These are phyloP conservation scores for Alternaria sp. DNA, from an alignment of 2,329 filamentous ascomycete species.

Conservation along the genomic window DNA sequence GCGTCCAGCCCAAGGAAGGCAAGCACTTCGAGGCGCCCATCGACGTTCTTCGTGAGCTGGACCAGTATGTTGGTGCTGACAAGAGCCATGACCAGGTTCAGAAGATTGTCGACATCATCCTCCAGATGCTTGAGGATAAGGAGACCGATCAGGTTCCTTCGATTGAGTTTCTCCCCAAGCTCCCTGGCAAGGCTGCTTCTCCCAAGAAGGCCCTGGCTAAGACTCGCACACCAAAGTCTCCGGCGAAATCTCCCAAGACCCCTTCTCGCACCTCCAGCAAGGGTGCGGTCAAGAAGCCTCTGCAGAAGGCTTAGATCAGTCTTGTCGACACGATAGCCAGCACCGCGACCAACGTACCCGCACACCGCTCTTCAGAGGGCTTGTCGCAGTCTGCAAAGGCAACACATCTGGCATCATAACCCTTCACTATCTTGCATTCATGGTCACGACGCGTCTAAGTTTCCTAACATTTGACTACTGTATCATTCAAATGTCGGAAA, in stretches of 20 bases:
- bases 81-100: constrained; percentile 33
- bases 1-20: constrained; percentile 18
- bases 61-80: constrained; percentile 29
- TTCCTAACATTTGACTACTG: neutral
- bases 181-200: constrained; percentile 24
- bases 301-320: constrained; percentile 15
- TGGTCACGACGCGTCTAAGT: neutral
- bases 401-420: neutral
- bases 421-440: neutral
- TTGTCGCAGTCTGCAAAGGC: neutral
- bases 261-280: constrained; percentile 30
- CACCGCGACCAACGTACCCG: neutral
- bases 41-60: constrained; percentile 42
- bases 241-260: constrained; percentile 16
- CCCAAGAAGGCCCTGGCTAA: constrained; percentile 24
- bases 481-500: neutral
- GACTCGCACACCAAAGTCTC: constrained; percentile 15
- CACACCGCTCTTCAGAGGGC: neutral
- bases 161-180: constrained; percentile 43
- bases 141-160: constrained; percentile 39
- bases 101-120: constrained; percentile 34
- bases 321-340: neutral
- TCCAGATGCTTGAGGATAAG: constrained; percentile 38
- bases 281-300: constrained; percentile 37
- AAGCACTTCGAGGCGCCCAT: constrained; percentile 47